These are phyloP conservation scores for Podochytrium sp. DNA, from an alignment of 192 early-diverging fungal species.

Conservation along the genomic window DNA sequence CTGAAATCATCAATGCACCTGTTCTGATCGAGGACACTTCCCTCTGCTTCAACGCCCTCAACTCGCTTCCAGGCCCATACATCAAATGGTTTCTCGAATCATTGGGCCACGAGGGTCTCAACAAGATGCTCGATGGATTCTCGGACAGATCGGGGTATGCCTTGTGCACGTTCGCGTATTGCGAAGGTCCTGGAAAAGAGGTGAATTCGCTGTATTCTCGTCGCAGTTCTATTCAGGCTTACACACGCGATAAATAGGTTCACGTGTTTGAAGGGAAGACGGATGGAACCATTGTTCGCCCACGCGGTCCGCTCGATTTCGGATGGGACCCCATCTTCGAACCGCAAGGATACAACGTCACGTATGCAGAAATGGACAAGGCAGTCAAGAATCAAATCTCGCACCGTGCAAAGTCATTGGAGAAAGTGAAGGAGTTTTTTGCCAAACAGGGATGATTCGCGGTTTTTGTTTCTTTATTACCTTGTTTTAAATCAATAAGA, in stretches of 20 bases:
- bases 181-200: constrained; percentile 78
- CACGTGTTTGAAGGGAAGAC: constrained; percentile 82
- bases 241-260: not conserved
- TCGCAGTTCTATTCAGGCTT: not conserved
- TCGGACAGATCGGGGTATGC: constrained; percentile 65
- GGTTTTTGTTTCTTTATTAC: too few species aligned
- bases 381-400: constrained; percentile 87
- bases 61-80: constrained; percentile 87
- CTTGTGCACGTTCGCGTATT: constrained; percentile 90
- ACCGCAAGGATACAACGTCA: constrained; percentile 64
- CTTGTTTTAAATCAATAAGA: too few species aligned
- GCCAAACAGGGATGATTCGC: constrained; percentile 59
- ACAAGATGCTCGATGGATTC: constrained; percentile 84
- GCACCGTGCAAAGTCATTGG: constrained; percentile 78
- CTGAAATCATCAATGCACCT: constrained; percentile 40
- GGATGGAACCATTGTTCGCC: constrained; percentile 80
- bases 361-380: constrained; percentile 89
- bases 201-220: constrained; percentile 17
- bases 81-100: constrained; percentile 95
- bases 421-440: constrained; percentile 65
- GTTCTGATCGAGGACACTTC: constrained; percentile 91
- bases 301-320: constrained; percentile 82
- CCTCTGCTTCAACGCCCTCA: constrained; percentile 92
- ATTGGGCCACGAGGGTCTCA: constrained; percentile 79
- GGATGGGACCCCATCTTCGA: constrained; percentile 98